A percentile compares a stretch with the other conserved stretches of the same genome.
Conservation (phyloP, 148 eudicot species). For the Camellia granthamiana region DNA sequence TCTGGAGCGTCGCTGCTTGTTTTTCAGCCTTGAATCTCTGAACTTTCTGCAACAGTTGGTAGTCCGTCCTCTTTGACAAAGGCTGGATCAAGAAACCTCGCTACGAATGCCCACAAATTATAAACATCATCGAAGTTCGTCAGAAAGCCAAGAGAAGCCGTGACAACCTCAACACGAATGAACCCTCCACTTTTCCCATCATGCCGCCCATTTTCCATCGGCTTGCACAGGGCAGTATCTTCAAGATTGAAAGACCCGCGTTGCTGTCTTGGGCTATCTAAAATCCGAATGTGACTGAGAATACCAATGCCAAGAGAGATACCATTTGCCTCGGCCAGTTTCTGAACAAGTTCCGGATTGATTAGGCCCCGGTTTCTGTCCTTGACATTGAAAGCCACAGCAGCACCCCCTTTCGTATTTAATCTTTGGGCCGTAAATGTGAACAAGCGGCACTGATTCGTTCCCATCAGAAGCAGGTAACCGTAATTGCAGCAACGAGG, state of each 20-base stretch:
- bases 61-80: constrained; percentile 63
- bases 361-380: constrained; percentile 60
- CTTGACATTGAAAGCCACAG: constrained; percentile 88
- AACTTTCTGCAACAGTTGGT: constrained; percentile 64
- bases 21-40: constrained; percentile 33
- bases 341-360: constrained; percentile 79
- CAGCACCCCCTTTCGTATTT: constrained; percentile 96
- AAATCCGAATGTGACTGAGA: constrained; percentile 65
- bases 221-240: constrained; percentile 74
- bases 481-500: constrained; percentile 77
- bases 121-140: constrained; percentile 86
- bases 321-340: constrained; percentile 73
- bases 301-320: constrained; percentile 85
- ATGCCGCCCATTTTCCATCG: constrained; percentile 67
- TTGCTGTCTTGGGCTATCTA: constrained; percentile 57
- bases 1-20: not conserved
- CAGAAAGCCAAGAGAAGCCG: constrained; percentile 88
- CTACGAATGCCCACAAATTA: constrained; percentile 89
- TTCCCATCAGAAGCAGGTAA: constrained; percentile 48
- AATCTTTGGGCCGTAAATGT: constrained; percentile 93
- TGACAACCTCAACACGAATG: constrained; percentile 84
- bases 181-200: constrained; percentile 60
- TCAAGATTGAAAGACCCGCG: constrained; percentile 45
- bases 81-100: constrained; percentile 76
- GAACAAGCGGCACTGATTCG: constrained; percentile 50